A percentile compares a stretch with the other conserved stretches of the same genome.
phyloP scores from a whole-genome alignment of 2,329 filamentous ascomycete genomes.

The Paracorniculantispora psalliotae region DNA sequence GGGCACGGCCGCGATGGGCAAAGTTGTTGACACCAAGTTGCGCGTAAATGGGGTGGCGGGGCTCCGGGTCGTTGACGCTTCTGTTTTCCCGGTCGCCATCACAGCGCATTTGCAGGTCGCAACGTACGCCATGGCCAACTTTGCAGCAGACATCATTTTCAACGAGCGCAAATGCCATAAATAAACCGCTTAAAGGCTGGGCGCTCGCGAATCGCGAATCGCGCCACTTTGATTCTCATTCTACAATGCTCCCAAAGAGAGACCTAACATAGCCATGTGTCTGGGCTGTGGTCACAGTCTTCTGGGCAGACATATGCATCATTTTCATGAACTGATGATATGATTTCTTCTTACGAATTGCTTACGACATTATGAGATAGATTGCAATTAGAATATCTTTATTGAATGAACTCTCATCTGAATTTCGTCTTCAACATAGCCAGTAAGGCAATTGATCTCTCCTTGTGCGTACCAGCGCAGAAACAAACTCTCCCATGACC shows the following conservation, averaged over 20 bases:
- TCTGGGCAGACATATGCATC: not conserved
- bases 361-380: not conserved
- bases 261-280: not conserved
- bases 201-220: not conserved
- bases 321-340: not conserved
- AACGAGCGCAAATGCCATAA: not conserved
- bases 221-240: not conserved
- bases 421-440: not conserved
- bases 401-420: no score
- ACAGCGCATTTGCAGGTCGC: slow-evolving; percentile 41
- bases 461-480: no score
- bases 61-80: slow-evolving; percentile 36
- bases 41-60: slow-evolving; percentile 32
- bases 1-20: slow-evolving; percentile 30
- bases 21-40: slow-evolving; percentile 40
- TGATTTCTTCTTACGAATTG: not conserved
- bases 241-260: not conserved
- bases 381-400: not conserved
- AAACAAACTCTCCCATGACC: no score
- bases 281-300: not conserved
- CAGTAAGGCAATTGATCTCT: no score
- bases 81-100: slow-evolving; percentile 29
- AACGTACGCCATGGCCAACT: slow-evolving; percentile 53
- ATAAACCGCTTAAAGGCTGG: not conserved
- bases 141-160: slow-evolving; percentile 51